Conservation (phyloP, 2,329 filamentous ascomycete species). For the Atkinsonella texensis region DNA sequence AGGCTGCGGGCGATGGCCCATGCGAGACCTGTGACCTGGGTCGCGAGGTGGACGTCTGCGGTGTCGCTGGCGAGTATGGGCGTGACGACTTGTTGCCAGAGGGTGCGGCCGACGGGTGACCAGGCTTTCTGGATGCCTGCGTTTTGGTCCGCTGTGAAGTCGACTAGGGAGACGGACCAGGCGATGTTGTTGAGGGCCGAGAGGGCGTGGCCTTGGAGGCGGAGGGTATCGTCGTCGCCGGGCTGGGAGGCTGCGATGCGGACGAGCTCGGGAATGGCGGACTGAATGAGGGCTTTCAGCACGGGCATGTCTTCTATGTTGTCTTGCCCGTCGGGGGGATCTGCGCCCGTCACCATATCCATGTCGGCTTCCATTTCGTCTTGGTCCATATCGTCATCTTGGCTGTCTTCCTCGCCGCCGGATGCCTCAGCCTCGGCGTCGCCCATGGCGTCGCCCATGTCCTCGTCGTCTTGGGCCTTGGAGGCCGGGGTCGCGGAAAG, state of each 20-base stretch:
- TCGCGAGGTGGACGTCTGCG: constrained; percentile 49
- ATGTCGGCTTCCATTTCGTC: constrained; percentile 52
- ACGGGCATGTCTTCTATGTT: constrained; percentile 41
- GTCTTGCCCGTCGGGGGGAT: constrained; percentile 25
- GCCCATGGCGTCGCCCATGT: constrained; percentile 27
- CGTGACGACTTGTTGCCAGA: constrained; percentile 46
- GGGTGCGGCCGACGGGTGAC: constrained; percentile 37
- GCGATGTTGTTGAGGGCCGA: constrained; percentile 54
- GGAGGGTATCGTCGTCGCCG: constrained; percentile 27
- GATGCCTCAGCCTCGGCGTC: constrained; percentile 25
- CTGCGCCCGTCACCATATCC: constrained; percentile 46
- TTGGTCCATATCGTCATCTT: constrained; percentile 42
- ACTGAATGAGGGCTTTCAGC: constrained; percentile 29
- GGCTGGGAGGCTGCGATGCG: constrained; percentile 31
- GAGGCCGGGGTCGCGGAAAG: constrained; percentile 10
- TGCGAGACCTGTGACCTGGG: constrained; percentile 50
- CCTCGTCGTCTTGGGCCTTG: constrained; percentile 22
- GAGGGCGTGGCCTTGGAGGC: constrained; percentile 41
- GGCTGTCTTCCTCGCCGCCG: constrained; percentile 24
- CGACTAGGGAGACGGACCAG: constrained; percentile 52
- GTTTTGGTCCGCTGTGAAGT: constrained; percentile 44
- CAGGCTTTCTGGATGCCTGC: constrained; percentile 40
- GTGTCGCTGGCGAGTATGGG: constrained; percentile 49
- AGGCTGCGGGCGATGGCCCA: constrained; percentile 52
- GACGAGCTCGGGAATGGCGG: constrained; percentile 31